Conservation (phyloP, 805 yeast genomes). For the Ogataea dorogensis region DNA sequence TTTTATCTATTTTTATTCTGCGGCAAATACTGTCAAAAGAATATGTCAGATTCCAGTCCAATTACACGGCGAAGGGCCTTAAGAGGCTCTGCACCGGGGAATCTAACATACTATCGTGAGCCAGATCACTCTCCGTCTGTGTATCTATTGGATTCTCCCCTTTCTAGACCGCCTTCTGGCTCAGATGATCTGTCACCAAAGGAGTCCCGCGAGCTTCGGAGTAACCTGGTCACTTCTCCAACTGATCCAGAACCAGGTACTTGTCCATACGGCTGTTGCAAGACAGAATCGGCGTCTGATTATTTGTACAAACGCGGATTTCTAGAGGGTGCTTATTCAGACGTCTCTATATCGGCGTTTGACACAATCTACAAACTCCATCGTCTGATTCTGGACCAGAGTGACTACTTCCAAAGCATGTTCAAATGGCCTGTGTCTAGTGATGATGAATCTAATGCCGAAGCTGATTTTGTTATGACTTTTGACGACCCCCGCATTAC, state of each 20-base stretch:
- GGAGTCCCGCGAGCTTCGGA: slow-evolving; percentile 6
- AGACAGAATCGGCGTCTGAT: slow-evolving; percentile 22
- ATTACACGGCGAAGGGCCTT: slow-evolving; percentile 15
- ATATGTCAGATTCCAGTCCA: slow-evolving; percentile 17
- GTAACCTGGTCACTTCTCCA: not conserved
- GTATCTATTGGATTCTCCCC: slow-evolving; percentile 7
- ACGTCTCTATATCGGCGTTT: slow-evolving; percentile 48
- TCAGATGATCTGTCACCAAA: slow-evolving; percentile 15
- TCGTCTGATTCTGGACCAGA: slow-evolving; percentile 42
- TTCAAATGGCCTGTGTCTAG: slow-evolving; percentile 41
- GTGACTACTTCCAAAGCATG: slow-evolving; percentile 47
- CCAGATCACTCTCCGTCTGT: slow-evolving; percentile 4
- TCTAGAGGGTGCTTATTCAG: slow-evolving; percentile 46
- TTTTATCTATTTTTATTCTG: slow-evolving; percentile 2
- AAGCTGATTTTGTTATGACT: slow-evolving; percentile 27
- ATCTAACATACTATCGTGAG: slow-evolving; percentile 19
- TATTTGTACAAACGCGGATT: slow-evolving; percentile 41
- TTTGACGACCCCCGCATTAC: slow-evolving; percentile 44
- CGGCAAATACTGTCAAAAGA: slow-evolving; percentile 5
- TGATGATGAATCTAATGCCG: slow-evolving; percentile 5
- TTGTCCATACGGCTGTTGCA: slow-evolving; percentile 33
- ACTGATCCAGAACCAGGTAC: slow-evolving; percentile 8
- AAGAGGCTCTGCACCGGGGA: slow-evolving; percentile 25
- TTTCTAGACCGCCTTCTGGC: slow-evolving; percentile 8
- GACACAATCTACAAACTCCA: slow-evolving; percentile 45